Evolutionary conservation across 257 asterid genomes (phyloP).

Genomic region (Salvia hispanica): DNA sequence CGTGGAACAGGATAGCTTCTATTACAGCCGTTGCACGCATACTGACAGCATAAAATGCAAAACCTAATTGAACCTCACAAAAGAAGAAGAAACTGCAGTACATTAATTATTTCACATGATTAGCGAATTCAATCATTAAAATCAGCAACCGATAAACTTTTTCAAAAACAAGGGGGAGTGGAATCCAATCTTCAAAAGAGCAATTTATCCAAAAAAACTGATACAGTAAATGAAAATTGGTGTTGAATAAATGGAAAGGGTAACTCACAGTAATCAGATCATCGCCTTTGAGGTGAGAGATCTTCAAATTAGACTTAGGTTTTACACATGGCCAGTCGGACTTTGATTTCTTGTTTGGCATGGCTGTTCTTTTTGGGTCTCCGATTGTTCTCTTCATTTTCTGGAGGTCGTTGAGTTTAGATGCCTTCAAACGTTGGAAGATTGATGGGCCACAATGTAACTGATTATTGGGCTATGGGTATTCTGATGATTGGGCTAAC

Average conservation of each 20-base stretch:
- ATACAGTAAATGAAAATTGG: not conserved
- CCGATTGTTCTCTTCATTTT: constrained; percentile 58
- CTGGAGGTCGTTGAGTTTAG: not conserved
- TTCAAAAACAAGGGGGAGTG: not conserved
- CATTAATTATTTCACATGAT: not conserved
- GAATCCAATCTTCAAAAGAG: constrained; percentile 12
- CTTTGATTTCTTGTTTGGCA: constrained; percentile 45
- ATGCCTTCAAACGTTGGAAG: constrained; percentile 17
- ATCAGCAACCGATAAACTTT: not conserved
- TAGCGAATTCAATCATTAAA: not conserved
- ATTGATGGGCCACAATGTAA: constrained; percentile 23
- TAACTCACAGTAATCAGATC: constrained; percentile 58
- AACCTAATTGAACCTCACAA: constrained; percentile 10
- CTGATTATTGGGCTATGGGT: not conserved
- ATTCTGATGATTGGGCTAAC: not conserved
- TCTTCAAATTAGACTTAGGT: constrained; percentile 54
- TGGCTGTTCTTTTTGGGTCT: constrained; percentile 42
- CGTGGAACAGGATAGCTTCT: not conserved
- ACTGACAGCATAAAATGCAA: not conserved
- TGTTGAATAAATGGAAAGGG: constrained; percentile 2
- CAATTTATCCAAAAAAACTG: not conserved
- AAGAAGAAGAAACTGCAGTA: constrained; percentile 1
- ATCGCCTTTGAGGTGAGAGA: constrained; percentile 56
- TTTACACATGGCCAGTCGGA: constrained; percentile 62
- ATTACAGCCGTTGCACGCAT: not conserved